Evolutionary conservation across 208 protist species (phyloP), one percentile per base, ranked within the genome.

Genomic region (Leishmania tropica): DNA sequence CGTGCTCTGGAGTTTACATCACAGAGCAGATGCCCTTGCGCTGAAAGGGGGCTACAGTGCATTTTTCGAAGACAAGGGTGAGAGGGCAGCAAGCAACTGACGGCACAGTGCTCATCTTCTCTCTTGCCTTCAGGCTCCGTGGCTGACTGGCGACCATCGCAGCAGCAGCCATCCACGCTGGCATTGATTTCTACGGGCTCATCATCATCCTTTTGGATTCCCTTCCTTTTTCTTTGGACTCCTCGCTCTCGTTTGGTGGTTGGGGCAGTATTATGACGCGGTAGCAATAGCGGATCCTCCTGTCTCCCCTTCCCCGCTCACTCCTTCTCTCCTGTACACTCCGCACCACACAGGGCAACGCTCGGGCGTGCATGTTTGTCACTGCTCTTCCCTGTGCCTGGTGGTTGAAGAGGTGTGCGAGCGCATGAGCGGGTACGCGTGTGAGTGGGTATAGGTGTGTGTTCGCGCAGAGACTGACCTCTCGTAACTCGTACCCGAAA

Each of bases 191-290:
- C 56, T 53, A 24, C 53, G 40, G 48, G 62, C 24, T 35, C 70
- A 31, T 13, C 68, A 53, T 82, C 68, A 53, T 82, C 47, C 19
- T n/a, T n/a, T 42, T n/a, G 8, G 48, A 10, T 28, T 78, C 80
- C 31, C 19, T 31, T 11, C 35, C 80, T 47, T 40, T 58, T 35
- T 62, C 51, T 42, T 24, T 76, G 53, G 13, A 45, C 31, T n/a
- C 17, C 5, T 53, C 10, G 21, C 28, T 31, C 1, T 53, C 19
- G 24, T 28, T 45, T 74, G 45, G 47, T 24, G 10, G 35, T 35
- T 0, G 28, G 28, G 19, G 70, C 45, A 13, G 70, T 74, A 19
- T 31, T 51, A 54, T 15, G 40, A 54, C 28, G 24, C 45, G 45
- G 24, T 2, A 4, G 2, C 45, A 19, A 37, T n/a, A 7, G 5